These are phyloP conservation scores for Gastroboletus turbinatus DNA, from an alignment of 1,284 basidiomycete genomes.

Conservation along the genomic window DNA sequence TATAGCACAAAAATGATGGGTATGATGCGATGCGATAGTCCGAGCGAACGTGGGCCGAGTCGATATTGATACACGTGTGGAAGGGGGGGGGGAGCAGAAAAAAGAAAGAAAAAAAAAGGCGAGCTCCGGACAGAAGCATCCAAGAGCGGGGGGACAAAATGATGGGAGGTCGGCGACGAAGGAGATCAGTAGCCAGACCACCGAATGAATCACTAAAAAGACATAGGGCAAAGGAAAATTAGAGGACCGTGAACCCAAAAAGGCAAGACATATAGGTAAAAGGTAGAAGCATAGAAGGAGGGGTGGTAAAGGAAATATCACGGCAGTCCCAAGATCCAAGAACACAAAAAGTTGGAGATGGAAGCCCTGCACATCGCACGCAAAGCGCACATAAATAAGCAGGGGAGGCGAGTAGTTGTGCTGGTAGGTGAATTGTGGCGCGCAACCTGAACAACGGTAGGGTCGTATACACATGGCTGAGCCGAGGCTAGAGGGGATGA, in stretches of 20 bases:
- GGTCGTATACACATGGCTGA: slow-evolving; percentile 39
- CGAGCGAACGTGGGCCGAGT: slow-evolving; percentile 29
- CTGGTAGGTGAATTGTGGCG: slow-evolving; percentile 18
- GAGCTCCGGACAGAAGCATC: neutral
- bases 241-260: slow-evolving; percentile 23
- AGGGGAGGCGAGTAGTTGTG: slow-evolving; percentile 26
- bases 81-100: neutral
- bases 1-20: slow-evolving; percentile 31
- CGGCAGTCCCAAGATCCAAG: slow-evolving; percentile 45
- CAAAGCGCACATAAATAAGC: slow-evolving; percentile 46
- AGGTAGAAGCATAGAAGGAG: slow-evolving; percentile 22
- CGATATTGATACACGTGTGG: slow-evolving; percentile 36
- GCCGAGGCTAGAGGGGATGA: slow-evolving; percentile 17
- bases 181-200: slow-evolving; percentile 20
- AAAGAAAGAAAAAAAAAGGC: neutral
- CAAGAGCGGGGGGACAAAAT: neutral
- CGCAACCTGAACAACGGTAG: slow-evolving; percentile 28
- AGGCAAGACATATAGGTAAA: slow-evolving; percentile 20
- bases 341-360: slow-evolving; percentile 40
- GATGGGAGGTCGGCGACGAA: slow-evolving; percentile 6
- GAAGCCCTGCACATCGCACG: slow-evolving; percentile 34
- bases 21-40: slow-evolving; percentile 39
- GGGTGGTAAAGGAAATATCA: slow-evolving; percentile 26
- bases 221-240: slow-evolving; percentile 24
- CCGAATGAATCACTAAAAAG: slow-evolving; percentile 26